phyloP scores from a whole-genome alignment of 139 green algal genomes.

The Micromonas pusilla region DNA sequence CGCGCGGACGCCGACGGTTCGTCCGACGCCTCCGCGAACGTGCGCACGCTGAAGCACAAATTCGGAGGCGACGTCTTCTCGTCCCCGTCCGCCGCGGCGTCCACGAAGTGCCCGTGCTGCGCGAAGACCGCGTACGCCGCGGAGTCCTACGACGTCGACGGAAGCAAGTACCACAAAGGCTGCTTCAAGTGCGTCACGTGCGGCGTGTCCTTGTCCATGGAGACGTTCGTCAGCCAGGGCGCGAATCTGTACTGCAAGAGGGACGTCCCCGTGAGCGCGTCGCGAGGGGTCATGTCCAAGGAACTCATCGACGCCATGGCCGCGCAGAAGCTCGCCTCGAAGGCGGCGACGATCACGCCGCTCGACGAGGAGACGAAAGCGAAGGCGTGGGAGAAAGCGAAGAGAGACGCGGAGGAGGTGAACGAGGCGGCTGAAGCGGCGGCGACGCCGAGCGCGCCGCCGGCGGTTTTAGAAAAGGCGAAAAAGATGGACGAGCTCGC shows the following conservation, averaged over 20 bases:
- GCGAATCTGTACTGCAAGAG: not conserved
- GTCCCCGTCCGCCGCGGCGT: too few species aligned
- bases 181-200: constrained; percentile 12
- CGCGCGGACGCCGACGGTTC: too few species aligned
- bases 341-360: not conserved
- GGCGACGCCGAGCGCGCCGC: not conserved
- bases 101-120: constrained; percentile 20
- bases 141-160: constrained; percentile 8
- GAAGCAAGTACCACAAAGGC: not conserved
- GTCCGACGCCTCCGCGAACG: too few species aligned
- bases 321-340: too few species aligned
- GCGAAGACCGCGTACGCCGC: constrained; percentile 20
- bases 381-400: constrained; percentile 1
- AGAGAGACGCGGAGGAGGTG: not conserved
- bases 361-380: not conserved
- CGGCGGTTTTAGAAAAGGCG: not conserved
- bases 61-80: not conserved
- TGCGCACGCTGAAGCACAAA: not conserved
- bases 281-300: not conserved
- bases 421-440: not conserved
- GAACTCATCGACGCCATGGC: too few species aligned
- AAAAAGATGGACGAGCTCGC: not conserved
- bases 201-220: not conserved
- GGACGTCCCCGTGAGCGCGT: not conserved
- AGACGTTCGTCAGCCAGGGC: not conserved